Conservation (phyloP, 306 rosid genomes). For the apple (Malus domestica) region ASM211411v1 NC_041790.1:37127001-37127500, state of each 20-base stretch:
- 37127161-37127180: slow-evolving; percentile 77
- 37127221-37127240: slow-evolving; percentile 61
- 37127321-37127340: not conserved
- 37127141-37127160: slow-evolving; percentile 93
- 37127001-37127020: not conserved
- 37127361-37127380: not conserved
- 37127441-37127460: not conserved
- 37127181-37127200: slow-evolving; percentile 75
- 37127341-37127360: not conserved
- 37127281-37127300: slow-evolving; percentile 63
- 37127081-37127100: slow-evolving; percentile 86
- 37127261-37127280: slow-evolving; percentile 29
- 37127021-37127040: not conserved
- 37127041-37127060: not conserved
- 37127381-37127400: slow-evolving; percentile 3
- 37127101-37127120: slow-evolving; percentile 68
- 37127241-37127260: slow-evolving; percentile 32
- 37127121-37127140: slow-evolving; percentile 53
- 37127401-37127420: not conserved
- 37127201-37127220: slow-evolving; percentile 81
- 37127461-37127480: not conserved
- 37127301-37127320: slow-evolving; percentile 44
- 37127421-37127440: not conserved
- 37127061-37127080: slow-evolving; percentile 24
- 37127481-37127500: not conserved